Evolutionary conservation across 2,329 filamentous ascomycete species (phyloP).

Genomic region (Ophiobolus disseminans): DNA sequence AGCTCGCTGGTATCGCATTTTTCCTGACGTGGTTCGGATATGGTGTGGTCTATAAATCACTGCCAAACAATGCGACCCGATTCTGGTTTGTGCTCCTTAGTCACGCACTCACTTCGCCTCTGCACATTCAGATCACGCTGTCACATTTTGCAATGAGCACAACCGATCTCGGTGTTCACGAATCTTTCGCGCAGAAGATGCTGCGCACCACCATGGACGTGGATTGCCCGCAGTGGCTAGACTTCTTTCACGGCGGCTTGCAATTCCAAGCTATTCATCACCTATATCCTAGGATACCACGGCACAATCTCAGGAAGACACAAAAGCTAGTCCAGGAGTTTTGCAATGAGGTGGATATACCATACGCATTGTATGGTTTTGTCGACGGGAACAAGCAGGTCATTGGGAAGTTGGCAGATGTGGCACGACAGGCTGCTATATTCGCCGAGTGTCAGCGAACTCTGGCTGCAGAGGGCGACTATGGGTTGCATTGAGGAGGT

Average conservation of each 20-base stretch:
- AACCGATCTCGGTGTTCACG: conserved; percentile 66
- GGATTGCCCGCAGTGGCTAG: conserved; percentile 74
- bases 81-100: conserved; percentile 69
- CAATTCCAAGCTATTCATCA: conserved; percentile 78
- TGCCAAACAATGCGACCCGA: conserved; percentile 66
- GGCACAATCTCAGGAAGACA: conserved; percentile 69
- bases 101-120: conserved; percentile 70
- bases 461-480: conserved; percentile 46
- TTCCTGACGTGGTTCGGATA: conserved; percentile 76
- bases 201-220: conserved; percentile 77
- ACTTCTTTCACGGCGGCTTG: conserved; percentile 74
- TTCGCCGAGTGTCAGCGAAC: conserved; percentile 62
- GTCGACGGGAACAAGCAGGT: conserved; percentile 68
- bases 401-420: conserved; percentile 62
- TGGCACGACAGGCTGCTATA: conserved; percentile 67
- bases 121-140: conserved; percentile 75
- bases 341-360: conserved; percentile 68
- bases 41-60: conserved; percentile 64
- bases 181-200: conserved; percentile 74
- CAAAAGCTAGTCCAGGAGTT: conserved; percentile 69
- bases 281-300: conserved; percentile 70
- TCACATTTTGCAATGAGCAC: conserved; percentile 77
- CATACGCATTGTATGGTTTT: conserved; percentile 68
- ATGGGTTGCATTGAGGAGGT: conserved; percentile 32
- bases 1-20: conserved; percentile 67